phyloP scores from a whole-genome alignment of 495 filamentous ascomycete species.

The Annulohypoxylon stygium region DNA sequence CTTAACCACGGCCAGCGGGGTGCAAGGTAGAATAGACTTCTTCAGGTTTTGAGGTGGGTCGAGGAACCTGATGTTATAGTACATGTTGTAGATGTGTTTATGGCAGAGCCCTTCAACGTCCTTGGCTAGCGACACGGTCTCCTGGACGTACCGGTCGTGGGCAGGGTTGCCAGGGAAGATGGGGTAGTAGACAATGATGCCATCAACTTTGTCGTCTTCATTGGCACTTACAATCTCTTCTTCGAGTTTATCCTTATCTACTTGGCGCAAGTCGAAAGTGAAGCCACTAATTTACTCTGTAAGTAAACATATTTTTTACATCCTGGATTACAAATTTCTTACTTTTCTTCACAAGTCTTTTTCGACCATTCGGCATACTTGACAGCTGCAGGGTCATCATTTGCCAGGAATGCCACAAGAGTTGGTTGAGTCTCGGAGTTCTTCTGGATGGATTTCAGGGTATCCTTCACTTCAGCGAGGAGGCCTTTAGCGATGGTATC shows the following conservation, averaged over 20 bases:
- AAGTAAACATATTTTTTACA: slow-evolving; percentile 29
- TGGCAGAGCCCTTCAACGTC: slow-evolving; percentile 97
- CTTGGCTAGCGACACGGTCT: slow-evolving; percentile 89
- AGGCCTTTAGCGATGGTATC: slow-evolving; percentile 85
- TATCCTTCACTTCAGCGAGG: slow-evolving; percentile 79
- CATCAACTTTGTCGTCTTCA: slow-evolving; percentile 79
- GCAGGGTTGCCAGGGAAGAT: slow-evolving; percentile 81
- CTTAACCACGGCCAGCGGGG: slow-evolving; percentile 94
- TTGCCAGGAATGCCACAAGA: slow-evolving; percentile 91
- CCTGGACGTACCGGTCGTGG: slow-evolving; percentile 94
- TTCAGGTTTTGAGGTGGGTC: slow-evolving; percentile 79
- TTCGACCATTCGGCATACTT: slow-evolving; percentile 98
- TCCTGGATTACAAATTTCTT: slow-evolving; percentile 54
- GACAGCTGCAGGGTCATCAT: slow-evolving; percentile 86
- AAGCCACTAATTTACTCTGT: slow-evolving; percentile 75
- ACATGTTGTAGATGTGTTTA: slow-evolving; percentile 98
- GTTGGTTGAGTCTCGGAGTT: slow-evolving; percentile 69
- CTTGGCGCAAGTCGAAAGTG: slow-evolving; percentile 82
- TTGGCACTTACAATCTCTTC: slow-evolving; percentile 87
- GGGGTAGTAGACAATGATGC: slow-evolving; percentile 98
- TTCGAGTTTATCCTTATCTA: slow-evolving; percentile 89
- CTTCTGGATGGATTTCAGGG: slow-evolving; percentile 73
- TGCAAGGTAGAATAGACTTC: slow-evolving; percentile 95
- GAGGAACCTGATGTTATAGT: slow-evolving; percentile 95
- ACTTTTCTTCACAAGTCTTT: slow-evolving; percentile 96